phyloP scores from a whole-genome alignment of 1,284 basidiomycete species.

The Microbotryum scabiosae region DNA sequence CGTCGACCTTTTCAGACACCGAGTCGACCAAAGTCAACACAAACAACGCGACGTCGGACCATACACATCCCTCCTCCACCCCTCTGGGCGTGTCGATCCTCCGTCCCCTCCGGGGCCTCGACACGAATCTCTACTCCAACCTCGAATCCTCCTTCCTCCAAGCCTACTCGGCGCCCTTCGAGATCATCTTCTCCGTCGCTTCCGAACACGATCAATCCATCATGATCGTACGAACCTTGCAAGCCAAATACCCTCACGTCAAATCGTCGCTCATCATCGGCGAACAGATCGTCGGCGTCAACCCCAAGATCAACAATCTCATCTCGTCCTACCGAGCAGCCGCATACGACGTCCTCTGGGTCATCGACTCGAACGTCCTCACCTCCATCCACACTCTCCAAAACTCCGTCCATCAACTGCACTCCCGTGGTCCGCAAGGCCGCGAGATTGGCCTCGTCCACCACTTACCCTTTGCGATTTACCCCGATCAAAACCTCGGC shows the following conservation, averaged over 20 bases:
- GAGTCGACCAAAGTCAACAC: not conserved
- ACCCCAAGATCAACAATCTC: constrained; percentile 97
- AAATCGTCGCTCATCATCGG: constrained; percentile 60
- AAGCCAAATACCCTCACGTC: constrained; percentile 64
- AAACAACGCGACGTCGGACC: not conserved
- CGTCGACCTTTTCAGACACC: constrained; percentile 2
- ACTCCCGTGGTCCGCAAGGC: not conserved
- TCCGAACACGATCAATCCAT: constrained; percentile 74
- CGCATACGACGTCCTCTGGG: constrained; percentile 85
- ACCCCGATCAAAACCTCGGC: constrained; percentile 53
- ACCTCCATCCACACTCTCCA: constrained; percentile 71
- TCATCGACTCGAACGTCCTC: constrained; percentile 87
- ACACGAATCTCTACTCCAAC: constrained; percentile 87
- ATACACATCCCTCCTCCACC: constrained; percentile 36
- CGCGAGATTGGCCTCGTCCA: constrained; percentile 72
- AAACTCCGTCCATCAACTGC: constrained; percentile 70
- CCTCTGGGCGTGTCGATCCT: constrained; percentile 83
- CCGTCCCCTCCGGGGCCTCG: constrained; percentile 81
- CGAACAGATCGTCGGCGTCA: constrained; percentile 60
- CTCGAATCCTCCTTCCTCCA: constrained; percentile 81
- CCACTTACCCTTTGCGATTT: constrained; percentile 85
- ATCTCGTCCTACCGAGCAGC: constrained; percentile 73
- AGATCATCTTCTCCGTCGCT: constrained; percentile 78
- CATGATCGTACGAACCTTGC: constrained; percentile 62
- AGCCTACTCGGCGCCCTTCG: constrained; percentile 71